Evolutionary conservation across 768 basidiomycete species (phyloP), one percentile per base, ranked within the genome.

Genomic region (Trametes villosa): DNA sequence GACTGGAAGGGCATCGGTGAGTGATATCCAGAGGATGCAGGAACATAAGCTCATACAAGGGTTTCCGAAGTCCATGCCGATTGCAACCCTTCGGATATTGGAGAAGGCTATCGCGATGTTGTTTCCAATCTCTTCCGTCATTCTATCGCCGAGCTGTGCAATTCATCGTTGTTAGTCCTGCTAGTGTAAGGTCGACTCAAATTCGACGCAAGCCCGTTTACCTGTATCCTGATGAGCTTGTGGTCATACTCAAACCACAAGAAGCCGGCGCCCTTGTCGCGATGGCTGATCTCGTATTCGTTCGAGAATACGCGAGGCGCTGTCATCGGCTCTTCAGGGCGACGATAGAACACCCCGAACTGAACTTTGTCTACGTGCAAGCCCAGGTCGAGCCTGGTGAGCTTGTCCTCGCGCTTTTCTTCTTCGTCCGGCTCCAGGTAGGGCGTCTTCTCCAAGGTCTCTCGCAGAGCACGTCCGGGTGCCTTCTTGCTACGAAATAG

Each of bases 201-300:
- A 33, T 17, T 4, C 9, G 12, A 18, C 36, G 31, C 30, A n/a
- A 24, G 15, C 18, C 17, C 22, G 11, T 78, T 65, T 59, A 88
- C 90, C 72, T 77, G 78, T 17, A 91, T 78, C 15, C 83, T 82
- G 34, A 93, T 79, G 17, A 83, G 67, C 72, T 87, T 90, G 65
- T 89, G 82, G 29, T 86, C 85, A 64, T 90, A 91, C 55, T 88
- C 83, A 33, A 92, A 84, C 31, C 76, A 71, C 20, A 92, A 70
- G 70, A 82, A 80, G 0, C 81, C 88, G 31, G 79, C 77, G 34
- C 83, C 79, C 12, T 65, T 64, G 42, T 77, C 63, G 9, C 66
- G 61, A 40, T 83, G 86, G 41, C 83, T 75, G 40, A 78, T 73
- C 55, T 88, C 83, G 81, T 85, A 91, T 72, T 93, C 92, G 4